Percentiles rank a stretch among this genome's conserved stretches.
These are phyloP conservation scores for Ceratobasidium theobromae DNA, from an alignment of 1,284 basidiomycete species.

Conservation along the genomic window DNA sequence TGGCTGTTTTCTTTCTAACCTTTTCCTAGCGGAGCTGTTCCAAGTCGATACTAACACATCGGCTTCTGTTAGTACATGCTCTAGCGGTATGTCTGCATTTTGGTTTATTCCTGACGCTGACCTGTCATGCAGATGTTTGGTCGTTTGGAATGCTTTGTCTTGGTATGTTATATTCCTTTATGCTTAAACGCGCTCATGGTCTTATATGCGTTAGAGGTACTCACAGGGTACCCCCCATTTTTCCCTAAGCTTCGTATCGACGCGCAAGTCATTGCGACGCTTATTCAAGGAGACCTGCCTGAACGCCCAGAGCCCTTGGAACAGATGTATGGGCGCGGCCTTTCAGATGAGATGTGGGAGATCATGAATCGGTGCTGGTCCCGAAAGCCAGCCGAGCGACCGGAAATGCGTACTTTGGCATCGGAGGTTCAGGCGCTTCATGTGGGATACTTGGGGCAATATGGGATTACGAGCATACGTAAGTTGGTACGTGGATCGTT, in stretches of 20 bases:
- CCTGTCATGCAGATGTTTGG: conserved; percentile 8
- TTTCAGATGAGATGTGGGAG: conserved; percentile 8
- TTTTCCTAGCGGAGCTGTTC: conserved; percentile 3
- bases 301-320: background rate
- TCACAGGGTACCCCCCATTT: conserved; percentile 3
- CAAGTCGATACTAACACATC: background rate
- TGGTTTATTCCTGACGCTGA: background rate
- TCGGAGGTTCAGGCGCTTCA: background rate
- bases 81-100: conserved; percentile 4
- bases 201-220: background rate
- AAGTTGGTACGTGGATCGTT: background rate
- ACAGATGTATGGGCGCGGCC: background rate
- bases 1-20: background rate
- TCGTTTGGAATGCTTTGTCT: conserved; percentile 29
- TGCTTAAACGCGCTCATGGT: background rate
- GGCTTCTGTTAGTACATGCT: background rate
- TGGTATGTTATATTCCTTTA: background rate
- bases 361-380: conserved; percentile 3
- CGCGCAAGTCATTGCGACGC: background rate
- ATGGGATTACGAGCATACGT: background rate
- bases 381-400: background rate
- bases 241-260: background rate
- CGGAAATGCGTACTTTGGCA: background rate
- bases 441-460: conserved; percentile 2
- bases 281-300: background rate